Percentiles rank a stretch among this genome's conserved stretches.
These are phyloP conservation scores for Blastobotrys mokoenaii DNA, from an alignment of 805 yeast species.

Conservation along the genomic window DNA sequence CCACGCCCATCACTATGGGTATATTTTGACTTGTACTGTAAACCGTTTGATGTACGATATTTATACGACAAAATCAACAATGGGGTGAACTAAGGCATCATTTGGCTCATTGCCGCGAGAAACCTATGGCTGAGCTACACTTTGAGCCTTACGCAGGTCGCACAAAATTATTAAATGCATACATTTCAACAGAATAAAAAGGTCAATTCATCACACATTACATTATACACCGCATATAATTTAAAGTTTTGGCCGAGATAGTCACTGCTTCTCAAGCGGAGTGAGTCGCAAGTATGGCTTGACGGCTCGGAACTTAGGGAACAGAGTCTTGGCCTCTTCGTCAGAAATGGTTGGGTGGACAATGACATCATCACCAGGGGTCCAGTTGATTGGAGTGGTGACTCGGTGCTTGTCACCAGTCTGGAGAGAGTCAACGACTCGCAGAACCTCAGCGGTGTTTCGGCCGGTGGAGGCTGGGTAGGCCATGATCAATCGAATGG, in stretches of 20 bases:
- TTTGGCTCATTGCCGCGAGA: no score
- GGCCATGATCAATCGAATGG: conserved; percentile 75
- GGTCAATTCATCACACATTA: conserved; percentile 3
- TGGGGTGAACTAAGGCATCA: no score
- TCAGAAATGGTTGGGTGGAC: conserved; percentile 84
- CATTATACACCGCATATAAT: conserved; percentile 13
- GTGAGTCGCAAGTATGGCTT: conserved; percentile 89
- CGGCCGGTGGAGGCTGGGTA: conserved; percentile 95
- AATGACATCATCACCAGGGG: conserved; percentile 84
- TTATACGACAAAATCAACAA: no score
- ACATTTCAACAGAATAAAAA: no score
- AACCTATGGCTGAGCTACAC: no score
- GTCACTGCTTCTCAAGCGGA: conserved; percentile 20
- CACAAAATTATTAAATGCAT: no score
- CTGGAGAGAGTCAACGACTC: conserved; percentile 88
- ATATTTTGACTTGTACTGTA: no score
- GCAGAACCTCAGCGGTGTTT: conserved; percentile 86
- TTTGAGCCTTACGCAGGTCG: no score
- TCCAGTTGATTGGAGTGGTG: conserved; percentile 93
- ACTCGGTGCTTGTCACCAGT: conserved; percentile 78
- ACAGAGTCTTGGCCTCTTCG: conserved; percentile 74
- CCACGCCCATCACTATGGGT: no score
- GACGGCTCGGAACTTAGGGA: conserved; percentile 81
- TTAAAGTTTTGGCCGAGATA: conserved; percentile 1
- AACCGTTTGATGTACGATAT: no score